A percentile compares a stretch with the other conserved stretches of the same genome.
phyloP scores from a whole-genome alignment of 306 rosid species.

The Trifolium repens region DNA sequence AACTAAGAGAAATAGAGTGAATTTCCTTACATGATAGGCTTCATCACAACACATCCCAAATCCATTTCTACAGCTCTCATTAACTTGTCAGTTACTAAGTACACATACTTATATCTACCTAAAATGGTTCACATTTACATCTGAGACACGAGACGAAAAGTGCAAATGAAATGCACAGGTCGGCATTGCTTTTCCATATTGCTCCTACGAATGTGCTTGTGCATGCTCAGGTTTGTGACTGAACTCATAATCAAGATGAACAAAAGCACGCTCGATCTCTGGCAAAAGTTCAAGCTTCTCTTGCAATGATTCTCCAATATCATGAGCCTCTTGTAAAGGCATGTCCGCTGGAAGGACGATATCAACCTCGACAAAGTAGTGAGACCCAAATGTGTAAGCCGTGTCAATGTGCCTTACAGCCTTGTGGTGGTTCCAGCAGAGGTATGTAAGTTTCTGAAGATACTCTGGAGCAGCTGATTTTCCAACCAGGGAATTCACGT shows the following conservation, averaged over 20 bases:
- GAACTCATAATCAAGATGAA: slow-evolving; percentile 93
- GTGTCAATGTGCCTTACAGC: slow-evolving; percentile 90
- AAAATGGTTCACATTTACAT: slow-evolving; percentile 34
- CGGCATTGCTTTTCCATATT: slow-evolving; percentile 5
- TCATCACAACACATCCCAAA: slow-evolving; percentile 28
- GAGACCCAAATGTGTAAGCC: slow-evolving; percentile 95
- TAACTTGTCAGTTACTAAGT: slow-evolving; percentile 31
- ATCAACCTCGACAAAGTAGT: slow-evolving; percentile 96
- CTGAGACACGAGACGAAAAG: background rate
- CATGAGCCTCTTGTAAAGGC: slow-evolving; percentile 94
- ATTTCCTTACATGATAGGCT: background rate
- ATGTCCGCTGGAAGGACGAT: slow-evolving; percentile 82
- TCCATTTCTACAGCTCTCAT: slow-evolving; percentile 23
- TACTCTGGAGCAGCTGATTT: slow-evolving; percentile 90
- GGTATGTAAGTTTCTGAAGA: slow-evolving; percentile 91
- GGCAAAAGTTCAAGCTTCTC: slow-evolving; percentile 91
- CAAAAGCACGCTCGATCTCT: slow-evolving; percentile 93
- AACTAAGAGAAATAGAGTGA: background rate
- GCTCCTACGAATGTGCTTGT: slow-evolving; percentile 59
- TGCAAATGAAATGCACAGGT: slow-evolving; percentile 4
- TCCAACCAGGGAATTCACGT: slow-evolving; percentile 92
- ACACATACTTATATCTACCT: slow-evolving; percentile 27
- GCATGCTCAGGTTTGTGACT: slow-evolving; percentile 96
- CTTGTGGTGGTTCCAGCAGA: slow-evolving; percentile 95
- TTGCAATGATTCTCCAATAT: slow-evolving; percentile 88